These are phyloP conservation scores for Aspergillus hortae DNA, from an alignment of 2,329 filamentous ascomycete species.

Conservation along the genomic window DNA sequence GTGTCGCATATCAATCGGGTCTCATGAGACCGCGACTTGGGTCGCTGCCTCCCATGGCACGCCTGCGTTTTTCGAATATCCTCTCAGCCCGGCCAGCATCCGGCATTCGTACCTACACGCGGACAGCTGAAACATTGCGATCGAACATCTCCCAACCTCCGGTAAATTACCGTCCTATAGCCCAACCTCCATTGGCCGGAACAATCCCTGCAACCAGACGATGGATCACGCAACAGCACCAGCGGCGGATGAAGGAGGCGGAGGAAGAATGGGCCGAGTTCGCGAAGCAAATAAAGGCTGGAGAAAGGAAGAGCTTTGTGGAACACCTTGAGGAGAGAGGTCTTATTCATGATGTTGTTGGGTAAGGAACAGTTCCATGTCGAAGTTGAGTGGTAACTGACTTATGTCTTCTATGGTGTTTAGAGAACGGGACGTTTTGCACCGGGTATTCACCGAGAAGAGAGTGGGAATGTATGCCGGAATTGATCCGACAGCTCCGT, in stretches of 20 bases:
- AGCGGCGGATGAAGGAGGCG: conserved; percentile 37
- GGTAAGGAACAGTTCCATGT: conserved; percentile 29
- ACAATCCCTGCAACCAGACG: conserved; percentile 22
- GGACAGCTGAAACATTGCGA: conserved; percentile 15
- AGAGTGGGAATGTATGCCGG: conserved; percentile 47
- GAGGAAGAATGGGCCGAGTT: conserved; percentile 38
- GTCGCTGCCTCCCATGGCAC: conserved; percentile 20
- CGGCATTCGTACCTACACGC: conserved; percentile 23
- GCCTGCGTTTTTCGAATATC: conserved; percentile 14
- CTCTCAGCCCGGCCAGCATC: conserved; percentile 12
- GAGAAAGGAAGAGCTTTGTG: conserved; percentile 42
- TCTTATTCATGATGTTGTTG: conserved; percentile 45
- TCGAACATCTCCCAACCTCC: conserved; percentile 11
- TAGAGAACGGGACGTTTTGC: conserved; percentile 42
- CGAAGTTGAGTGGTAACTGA: not conserved
- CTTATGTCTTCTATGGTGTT: conserved; percentile 7
- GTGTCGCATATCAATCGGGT: conserved; percentile 5
- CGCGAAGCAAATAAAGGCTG: conserved; percentile 42
- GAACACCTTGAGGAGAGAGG: conserved; percentile 45
- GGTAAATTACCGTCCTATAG: conserved; percentile 12
- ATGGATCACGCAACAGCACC: conserved; percentile 36
- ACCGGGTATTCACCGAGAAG: conserved; percentile 44
- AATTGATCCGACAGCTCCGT: conserved; percentile 49
- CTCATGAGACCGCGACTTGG: conserved; percentile 25
- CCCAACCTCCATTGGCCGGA: conserved; percentile 1